Percentiles rank a stretch among this genome's conserved stretches.
phyloP scores from a whole-genome alignment of 805 yeast genomes.

The Candida loeiensis region DNA sequence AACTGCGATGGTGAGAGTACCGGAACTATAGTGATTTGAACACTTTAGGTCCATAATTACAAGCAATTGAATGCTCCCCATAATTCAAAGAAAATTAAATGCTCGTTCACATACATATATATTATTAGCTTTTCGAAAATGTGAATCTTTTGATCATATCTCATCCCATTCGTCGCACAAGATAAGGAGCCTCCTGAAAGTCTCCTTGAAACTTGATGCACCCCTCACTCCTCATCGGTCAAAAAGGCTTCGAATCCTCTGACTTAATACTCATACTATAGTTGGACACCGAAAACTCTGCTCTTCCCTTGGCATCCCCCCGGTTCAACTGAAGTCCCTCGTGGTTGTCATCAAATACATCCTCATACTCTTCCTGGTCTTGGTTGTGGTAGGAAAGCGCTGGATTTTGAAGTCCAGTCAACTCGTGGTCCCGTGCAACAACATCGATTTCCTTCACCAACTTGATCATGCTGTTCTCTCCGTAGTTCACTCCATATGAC shows the following conservation, averaged over 20 bases:
- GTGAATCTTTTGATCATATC: too few species aligned
- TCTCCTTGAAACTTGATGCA: too few species aligned
- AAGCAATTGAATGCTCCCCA: neutral
- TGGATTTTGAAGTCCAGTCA: slow-evolving; percentile 40
- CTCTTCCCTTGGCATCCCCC: slow-evolving; percentile 5
- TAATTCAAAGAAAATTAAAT: neutral
- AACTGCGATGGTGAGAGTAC: neutral
- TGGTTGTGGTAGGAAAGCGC: slow-evolving; percentile 39
- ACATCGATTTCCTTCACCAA: slow-evolving; percentile 52
- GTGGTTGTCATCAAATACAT: slow-evolving; percentile 30
- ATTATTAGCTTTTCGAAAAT: too few species aligned
- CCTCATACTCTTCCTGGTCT: slow-evolving; percentile 17
- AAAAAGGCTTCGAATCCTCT: slow-evolving; percentile 1
- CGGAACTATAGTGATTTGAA: neutral
- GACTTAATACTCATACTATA: slow-evolving; percentile 10
- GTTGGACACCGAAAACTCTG: slow-evolving; percentile 14
- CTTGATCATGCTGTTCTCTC: slow-evolving; percentile 61
- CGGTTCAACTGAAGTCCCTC: slow-evolving; percentile 31
- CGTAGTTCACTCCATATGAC: slow-evolving; percentile 54
- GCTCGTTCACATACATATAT: neutral
- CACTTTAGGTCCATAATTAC: neutral
- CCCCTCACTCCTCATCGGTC: neutral
- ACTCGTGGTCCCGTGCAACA: slow-evolving; percentile 37
- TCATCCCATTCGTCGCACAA: too few species aligned
- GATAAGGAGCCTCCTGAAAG: too few species aligned